Percentiles rank a stretch among this genome's conserved stretches.
Evolutionary conservation across 2,329 filamentous ascomycete genomes (phyloP).

Genomic region (Colletotrichum magnum): DNA sequence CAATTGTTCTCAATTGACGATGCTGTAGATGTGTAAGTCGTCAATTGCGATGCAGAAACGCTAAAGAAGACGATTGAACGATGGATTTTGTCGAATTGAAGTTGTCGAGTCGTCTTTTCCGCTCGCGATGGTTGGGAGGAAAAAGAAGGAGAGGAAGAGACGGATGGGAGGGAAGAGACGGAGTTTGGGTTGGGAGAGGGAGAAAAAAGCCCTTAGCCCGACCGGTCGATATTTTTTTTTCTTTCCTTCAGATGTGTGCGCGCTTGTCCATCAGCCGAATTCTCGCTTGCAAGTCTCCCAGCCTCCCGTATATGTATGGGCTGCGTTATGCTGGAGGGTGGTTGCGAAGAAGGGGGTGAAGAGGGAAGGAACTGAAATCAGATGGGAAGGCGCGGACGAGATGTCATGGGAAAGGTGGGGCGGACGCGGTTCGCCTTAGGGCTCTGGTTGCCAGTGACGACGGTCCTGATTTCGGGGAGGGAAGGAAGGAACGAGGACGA

Average conservation of each 20-base stretch:
- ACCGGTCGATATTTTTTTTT: not conserved
- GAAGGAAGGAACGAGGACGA: not conserved
- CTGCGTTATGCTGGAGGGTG: constrained; percentile 35
- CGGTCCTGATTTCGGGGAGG: not conserved
- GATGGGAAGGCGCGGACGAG: constrained; percentile 21
- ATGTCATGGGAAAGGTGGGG: constrained; percentile 16
- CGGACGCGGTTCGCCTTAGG: constrained; percentile 8
- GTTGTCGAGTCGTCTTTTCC: not conserved
- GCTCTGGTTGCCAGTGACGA: not conserved
- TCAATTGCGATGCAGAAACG: not conserved
- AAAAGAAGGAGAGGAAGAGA: not conserved
- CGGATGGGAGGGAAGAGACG: not conserved
- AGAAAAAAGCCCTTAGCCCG: not conserved
- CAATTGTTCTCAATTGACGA: not conserved
- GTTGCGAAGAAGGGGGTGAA: not conserved
- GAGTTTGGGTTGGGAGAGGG: not conserved
- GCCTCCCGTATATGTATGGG: not conserved
- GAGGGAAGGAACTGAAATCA: constrained; percentile 14
- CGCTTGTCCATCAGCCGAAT: not conserved
- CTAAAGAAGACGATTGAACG: not conserved
- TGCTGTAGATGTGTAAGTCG: not conserved
- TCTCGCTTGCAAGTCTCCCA: not conserved
- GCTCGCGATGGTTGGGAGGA: constrained; percentile 5
- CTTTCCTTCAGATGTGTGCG: not conserved
- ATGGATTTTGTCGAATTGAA: not conserved